Evolutionary conservation across 164 flowering plant species (phyloP).

Genomic region (Vitis riparia): DNA sequence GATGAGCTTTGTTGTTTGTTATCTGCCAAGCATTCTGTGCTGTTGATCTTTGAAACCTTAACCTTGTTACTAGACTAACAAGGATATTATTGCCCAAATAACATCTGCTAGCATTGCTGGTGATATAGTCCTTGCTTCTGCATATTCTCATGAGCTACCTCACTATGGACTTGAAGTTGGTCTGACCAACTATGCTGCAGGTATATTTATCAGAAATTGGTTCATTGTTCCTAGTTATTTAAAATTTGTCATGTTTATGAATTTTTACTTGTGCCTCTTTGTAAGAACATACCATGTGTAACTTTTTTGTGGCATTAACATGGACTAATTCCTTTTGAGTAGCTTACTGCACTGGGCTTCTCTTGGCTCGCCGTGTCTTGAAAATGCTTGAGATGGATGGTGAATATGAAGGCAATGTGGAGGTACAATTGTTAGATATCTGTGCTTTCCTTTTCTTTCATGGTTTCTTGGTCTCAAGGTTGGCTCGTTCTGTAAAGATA

Average conservation of each 20-base stretch:
- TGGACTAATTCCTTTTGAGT: background rate
- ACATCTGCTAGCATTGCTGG: slow-evolving; percentile 82
- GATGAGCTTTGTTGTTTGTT: too few species aligned
- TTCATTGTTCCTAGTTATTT: too few species aligned
- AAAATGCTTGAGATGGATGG: slow-evolving; percentile 66
- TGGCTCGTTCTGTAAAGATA: too few species aligned
- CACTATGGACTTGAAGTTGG: slow-evolving; percentile 87
- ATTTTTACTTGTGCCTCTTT: too few species aligned
- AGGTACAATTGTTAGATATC: slow-evolving; percentile 27
- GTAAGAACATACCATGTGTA: too few species aligned
- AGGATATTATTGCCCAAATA: slow-evolving; percentile 75
- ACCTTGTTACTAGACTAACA: slow-evolving; percentile 60
- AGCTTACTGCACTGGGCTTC: slow-evolving; percentile 83
- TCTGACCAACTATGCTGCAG: slow-evolving; percentile 95
- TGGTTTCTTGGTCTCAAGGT: too few species aligned
- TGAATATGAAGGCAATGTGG: slow-evolving; percentile 69
- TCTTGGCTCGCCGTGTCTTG: slow-evolving; percentile 64
- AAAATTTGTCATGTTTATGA: too few species aligned
- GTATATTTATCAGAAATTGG: slow-evolving; percentile 24
- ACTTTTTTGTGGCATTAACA: too few species aligned
- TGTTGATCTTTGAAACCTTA: slow-evolving; percentile 22
- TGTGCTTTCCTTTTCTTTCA: too few species aligned
- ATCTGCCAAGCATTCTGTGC: too few species aligned
- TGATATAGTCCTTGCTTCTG: slow-evolving; percentile 74
- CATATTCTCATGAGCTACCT: slow-evolving; percentile 87